Base-by-base conservation (phyloP, 257 asterid species). In the Przewalskia tangutica region DNA sequence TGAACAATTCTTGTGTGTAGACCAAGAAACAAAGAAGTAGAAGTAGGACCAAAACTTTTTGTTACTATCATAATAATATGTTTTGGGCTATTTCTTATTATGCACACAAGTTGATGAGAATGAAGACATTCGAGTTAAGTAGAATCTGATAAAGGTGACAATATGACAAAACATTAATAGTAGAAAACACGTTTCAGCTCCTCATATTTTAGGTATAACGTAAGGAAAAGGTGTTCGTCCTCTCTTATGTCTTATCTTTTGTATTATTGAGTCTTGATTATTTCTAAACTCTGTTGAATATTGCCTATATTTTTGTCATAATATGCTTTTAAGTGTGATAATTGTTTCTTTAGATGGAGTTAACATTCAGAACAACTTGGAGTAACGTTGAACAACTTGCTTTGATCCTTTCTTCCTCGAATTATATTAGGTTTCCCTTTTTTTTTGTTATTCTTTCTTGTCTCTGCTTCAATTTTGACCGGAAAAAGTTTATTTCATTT, bases 51-150 rank as follows among this genome's bases (percentile, higher is more conserved):
- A 55, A 84, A 12, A 38, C 55, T 20, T 77, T 38, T 78, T 55
- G 13, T 40, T 23, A 75, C 1, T 46, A 50, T 4, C 23, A 50
- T 48, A 66, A 16, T 36, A 23, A 27, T 17, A 20, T 67, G 40
- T 20, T 20, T 5, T 27, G 59, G 18, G 54, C 2, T 13, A 50
- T 66, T 65, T 79, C 36, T 54, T 38, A 80, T 67, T 77, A 66
- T 20, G 27, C 34, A 62, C 13, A 46, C 91, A 86, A 89, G 89
- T 89, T 87, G 97, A 87, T 85, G 96, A 84, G 89, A 85, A 89
- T 84, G 89, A 89, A 83, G 94, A 93, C 95, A 91, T 84, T 83
- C 90, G 87, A 81, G 78, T 89, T 89, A 84, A 85, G 93, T 86
- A 89, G 90, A 91, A 89, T 88, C 87, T 86, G 86, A 9, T 48